Percentiles rank a stretch among this genome's conserved stretches.
Evolutionary conservation across 2,329 filamentous ascomycete genomes (phyloP).

Genomic region (Colletotrichum aenigma): DNA sequence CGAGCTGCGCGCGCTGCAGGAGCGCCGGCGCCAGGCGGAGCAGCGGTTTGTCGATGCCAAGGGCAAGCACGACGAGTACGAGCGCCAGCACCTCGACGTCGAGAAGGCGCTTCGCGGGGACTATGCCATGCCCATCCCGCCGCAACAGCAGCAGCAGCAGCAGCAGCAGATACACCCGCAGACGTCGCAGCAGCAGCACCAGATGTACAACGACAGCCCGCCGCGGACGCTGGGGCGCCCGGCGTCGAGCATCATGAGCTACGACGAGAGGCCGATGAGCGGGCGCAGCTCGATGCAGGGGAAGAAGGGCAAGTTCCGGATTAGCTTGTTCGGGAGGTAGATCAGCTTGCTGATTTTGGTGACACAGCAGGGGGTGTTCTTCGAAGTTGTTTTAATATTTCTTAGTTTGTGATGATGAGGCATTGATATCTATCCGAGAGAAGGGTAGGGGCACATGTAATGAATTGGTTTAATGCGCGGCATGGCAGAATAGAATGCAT

Average conservation of each 20-base stretch:
- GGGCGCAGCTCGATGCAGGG: slow-evolving; percentile 3
- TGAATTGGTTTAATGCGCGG: background rate
- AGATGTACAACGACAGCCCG: slow-evolving; percentile 13
- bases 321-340: slow-evolving; percentile 22
- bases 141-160: background rate
- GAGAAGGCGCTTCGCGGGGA: slow-evolving; percentile 46
- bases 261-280: slow-evolving; percentile 19
- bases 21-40: slow-evolving; percentile 44
- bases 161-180: background rate
- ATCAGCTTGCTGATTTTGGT: background rate
- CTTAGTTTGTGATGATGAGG: background rate
- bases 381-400: background rate
- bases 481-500: background rate
- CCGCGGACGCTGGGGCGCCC: slow-evolving; percentile 2
- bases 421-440: background rate
- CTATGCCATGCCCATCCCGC: background rate
- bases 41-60: slow-evolving; percentile 46
- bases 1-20: slow-evolving; percentile 44
- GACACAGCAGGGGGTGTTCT: background rate
- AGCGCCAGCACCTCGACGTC: slow-evolving; percentile 44
- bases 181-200: slow-evolving; percentile 1
- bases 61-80: slow-evolving; percentile 48
- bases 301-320: slow-evolving; percentile 18
- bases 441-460: background rate
- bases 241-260: slow-evolving; percentile 18